Evolutionary conservation across 345 rosid species (phyloP).

Genomic region (Xanthoceras sorbifolium): DNA sequence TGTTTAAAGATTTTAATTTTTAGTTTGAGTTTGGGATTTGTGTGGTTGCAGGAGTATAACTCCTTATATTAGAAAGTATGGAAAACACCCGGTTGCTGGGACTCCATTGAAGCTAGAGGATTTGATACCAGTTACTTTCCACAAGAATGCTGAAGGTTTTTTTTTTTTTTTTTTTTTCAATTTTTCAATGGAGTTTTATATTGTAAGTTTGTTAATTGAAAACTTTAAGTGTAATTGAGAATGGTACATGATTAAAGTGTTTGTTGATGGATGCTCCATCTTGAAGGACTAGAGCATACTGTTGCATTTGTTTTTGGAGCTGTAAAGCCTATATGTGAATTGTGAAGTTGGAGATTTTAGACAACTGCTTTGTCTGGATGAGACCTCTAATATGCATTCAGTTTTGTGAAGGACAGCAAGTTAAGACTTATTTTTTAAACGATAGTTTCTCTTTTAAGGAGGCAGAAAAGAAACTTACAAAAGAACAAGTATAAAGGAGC

Average conservation of each 20-base stretch:
- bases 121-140: constrained; percentile 74
- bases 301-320: background rate
- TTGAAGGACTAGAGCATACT: background rate
- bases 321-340: background rate
- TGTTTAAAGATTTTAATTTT: constrained; percentile 2
- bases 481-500: background rate
- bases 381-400: background rate
- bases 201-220: background rate
- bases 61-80: constrained; percentile 81
- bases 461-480: background rate
- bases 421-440: background rate
- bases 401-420: background rate
- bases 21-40: background rate
- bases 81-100: constrained; percentile 90
- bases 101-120: constrained; percentile 69
- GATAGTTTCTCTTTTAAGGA: background rate
- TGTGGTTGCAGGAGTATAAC: constrained; percentile 60
- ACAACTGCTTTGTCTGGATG: no score
- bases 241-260: background rate
- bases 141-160: constrained; percentile 84
- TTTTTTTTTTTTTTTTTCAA: background rate
- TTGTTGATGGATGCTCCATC: background rate
- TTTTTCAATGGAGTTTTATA: background rate
- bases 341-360: background rate
- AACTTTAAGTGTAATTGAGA: background rate